phyloP scores from a whole-genome alignment of 177 flowering plant species.

The Telopea speciosissima region DNA sequence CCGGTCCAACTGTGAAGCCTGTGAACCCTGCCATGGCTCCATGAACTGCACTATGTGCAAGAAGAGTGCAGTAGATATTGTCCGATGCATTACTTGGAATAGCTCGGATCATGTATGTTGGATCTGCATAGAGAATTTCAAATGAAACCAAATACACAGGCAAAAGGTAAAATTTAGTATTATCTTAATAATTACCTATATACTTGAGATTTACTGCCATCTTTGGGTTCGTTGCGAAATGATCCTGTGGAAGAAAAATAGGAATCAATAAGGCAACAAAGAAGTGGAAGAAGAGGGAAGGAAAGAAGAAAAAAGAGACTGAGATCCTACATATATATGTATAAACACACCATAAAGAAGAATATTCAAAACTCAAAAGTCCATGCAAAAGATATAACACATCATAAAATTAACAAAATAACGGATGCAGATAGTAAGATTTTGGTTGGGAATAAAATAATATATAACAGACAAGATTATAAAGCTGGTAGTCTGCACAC shows the following conservation, averaged over 20 bases:
- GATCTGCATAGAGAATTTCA: neutral
- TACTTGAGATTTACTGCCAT: conserved; percentile 51
- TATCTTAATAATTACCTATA: conserved; percentile 33
- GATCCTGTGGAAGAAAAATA: conserved; percentile 30
- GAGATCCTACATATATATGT: neutral
- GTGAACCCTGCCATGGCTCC: conserved; percentile 1
- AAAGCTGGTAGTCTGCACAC: neutral
- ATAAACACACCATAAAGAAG: neutral
- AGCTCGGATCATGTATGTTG: conserved; percentile 4
- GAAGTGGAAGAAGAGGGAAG: neutral
- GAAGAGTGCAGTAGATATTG: conserved; percentile 1
- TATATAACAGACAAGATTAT: neutral
- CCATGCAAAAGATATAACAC: neutral
- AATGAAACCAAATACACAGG: neutral
- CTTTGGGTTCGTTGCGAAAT: conserved; percentile 34
- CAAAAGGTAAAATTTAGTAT: neutral
- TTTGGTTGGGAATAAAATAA: neutral
- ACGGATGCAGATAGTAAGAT: neutral
- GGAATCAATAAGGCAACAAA: too few relatives aligned
- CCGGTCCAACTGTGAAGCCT: conserved; percentile 2
- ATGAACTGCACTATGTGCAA: conserved; percentile 1
- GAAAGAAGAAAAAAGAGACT: neutral
- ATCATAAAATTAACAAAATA: neutral
- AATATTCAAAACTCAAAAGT: neutral
- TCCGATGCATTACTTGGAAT: neutral